Conservation (phyloP, 257 asterid species). For the Solanum neorickii region DNA sequence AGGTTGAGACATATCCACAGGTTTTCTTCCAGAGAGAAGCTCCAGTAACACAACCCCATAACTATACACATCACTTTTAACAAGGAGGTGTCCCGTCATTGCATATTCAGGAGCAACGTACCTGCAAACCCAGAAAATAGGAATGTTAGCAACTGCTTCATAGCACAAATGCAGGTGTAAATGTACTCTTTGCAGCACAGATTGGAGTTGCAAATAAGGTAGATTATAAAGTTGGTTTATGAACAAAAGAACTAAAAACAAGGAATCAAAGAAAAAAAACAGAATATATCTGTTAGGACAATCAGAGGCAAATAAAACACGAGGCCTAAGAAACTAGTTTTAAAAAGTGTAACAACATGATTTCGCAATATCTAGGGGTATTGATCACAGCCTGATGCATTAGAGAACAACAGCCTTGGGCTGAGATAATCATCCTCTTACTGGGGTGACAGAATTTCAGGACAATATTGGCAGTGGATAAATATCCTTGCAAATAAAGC, state of each 20-base stretch:
- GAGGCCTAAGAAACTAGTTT: neutral
- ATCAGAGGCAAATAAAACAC: neutral
- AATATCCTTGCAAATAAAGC: neutral
- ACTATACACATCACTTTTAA: conserved; percentile 90
- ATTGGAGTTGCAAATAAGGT: neutral
- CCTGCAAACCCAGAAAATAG: conserved; percentile 20
- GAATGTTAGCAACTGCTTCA: neutral
- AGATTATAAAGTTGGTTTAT: neutral
- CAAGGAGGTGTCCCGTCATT: conserved; percentile 92
- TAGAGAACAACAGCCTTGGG: neutral
- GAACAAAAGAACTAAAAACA: neutral
- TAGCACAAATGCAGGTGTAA: neutral
- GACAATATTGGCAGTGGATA: neutral
- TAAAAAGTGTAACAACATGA: neutral
- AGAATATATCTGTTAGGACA: no score
- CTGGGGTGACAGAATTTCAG: neutral
- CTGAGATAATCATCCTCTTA: neutral
- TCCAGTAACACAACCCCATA: conserved; percentile 89
- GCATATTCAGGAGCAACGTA: conserved; percentile 98
- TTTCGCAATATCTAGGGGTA: neutral
- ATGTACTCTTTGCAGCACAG: neutral
- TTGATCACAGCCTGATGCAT: neutral
- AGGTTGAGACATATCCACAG: conserved; percentile 92
- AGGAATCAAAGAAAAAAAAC: neutral
- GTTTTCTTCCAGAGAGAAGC: conserved; percentile 80